Evolutionary conservation across 2,329 filamentous ascomycete genomes (phyloP), one percentile per base, ranked within the genome.

Genomic region (Verticillium alfalfae): DNA sequence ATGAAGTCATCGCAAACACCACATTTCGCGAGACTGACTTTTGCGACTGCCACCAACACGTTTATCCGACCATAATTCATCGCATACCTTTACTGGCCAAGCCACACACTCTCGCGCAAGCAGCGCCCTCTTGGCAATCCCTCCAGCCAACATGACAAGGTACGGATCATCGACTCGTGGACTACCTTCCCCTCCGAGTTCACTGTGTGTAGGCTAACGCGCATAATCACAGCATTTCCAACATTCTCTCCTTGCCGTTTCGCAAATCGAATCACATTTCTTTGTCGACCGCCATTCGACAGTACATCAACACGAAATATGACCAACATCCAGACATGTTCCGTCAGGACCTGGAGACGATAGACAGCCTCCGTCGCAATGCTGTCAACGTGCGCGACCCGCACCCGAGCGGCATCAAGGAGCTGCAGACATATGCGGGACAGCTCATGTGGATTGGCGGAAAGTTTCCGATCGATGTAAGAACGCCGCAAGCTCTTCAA

Each of bases 281-380:
- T 63, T 84, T 98, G 64, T 90, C 91, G 61, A 82, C 86, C 64
- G 90, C 93, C 58, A 93, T 99, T 73, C 92, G 91, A 66, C 89
- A 95, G 73, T 98, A 99, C 79, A 98, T 99, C 71, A 96, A 93
- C 64, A 89, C 87, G 75, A 97, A 98, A 83, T 98, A 98, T 88
- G 94, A 98, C 76, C 95, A 99, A 74, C 94, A 97, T 73, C 94
- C 95, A 38, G 93, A 97, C 75, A 96, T 97, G 89, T 99, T 99
- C 76, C 86, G 87, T 65, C 85, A 91, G 66, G 95, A 99, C 78
- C 86, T 87, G 62, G 88, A 93, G 71, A 85, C 90, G 66, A 93
- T 99, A 70, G 93, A 98, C 72, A 81, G 86, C 57, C 79, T 98
- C 62, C 88, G 95, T 5, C 85, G 85, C 65, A 91, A 96, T 73